Percentiles rank a stretch among this genome's conserved stretches.
These are phyloP conservation scores for Martiniozyma asiatica DNA, from an alignment of 1,139 yeast species.

Conservation along the genomic window DNA sequence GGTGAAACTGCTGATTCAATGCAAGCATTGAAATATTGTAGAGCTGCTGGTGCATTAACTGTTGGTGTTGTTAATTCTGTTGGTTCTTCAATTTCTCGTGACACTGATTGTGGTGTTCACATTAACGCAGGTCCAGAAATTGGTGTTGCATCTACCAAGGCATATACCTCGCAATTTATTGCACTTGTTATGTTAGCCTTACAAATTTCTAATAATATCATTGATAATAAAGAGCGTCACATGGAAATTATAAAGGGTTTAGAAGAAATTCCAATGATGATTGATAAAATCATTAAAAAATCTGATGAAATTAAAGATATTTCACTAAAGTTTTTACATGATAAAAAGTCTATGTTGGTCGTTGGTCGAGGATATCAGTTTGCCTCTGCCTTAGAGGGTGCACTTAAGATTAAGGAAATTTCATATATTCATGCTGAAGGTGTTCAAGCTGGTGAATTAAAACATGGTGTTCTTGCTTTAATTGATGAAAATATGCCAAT, in stretches of 20 bases:
- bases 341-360: constrained; percentile 76
- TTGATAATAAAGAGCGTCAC: constrained; percentile 67
- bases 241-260: constrained; percentile 79
- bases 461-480: constrained; percentile 95
- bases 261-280: constrained; percentile 75
- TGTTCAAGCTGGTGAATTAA: constrained; percentile 96
- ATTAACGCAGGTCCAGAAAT: constrained; percentile 99
- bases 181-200: constrained; percentile 96
- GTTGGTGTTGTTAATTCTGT: constrained; percentile 95
- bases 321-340: constrained; percentile 60
- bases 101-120: constrained; percentile 98
- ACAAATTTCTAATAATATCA: constrained; percentile 82
- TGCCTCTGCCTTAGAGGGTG: constrained; percentile 98
- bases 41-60: constrained; percentile 93
- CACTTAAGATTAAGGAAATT: constrained; percentile 93
- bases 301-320: constrained; percentile 65
- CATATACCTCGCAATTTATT: constrained; percentile 95
- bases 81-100: constrained; percentile 94
- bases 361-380: constrained; percentile 96
- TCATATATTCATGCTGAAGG: constrained; percentile 99
- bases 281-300: constrained; percentile 60
- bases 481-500: constrained; percentile 92
- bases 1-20: constrained; percentile 99
- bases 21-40: constrained; percentile 89
- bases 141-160: constrained; percentile 99